Conservation (phyloP, 2,329 filamentous ascomycete species). For the Xylariomycetidae sp. region DNA sequence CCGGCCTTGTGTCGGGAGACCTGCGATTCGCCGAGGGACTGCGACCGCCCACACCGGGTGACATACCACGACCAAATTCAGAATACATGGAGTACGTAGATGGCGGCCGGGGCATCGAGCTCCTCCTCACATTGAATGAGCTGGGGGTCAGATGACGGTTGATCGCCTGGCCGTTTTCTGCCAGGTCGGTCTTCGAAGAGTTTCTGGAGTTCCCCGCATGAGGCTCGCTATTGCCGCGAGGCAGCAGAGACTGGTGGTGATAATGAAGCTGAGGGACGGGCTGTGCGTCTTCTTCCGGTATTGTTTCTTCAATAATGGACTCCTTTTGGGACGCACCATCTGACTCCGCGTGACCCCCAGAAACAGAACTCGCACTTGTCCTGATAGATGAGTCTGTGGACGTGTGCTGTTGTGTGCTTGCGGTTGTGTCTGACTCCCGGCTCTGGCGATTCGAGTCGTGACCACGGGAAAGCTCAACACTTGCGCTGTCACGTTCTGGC, state of each 20-base stretch:
- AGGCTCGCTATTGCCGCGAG: constrained; percentile 36
- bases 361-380: constrained; percentile 52
- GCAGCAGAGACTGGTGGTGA: constrained; percentile 45
- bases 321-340: constrained; percentile 44
- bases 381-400: constrained; percentile 48
- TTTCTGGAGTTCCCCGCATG: constrained; percentile 35
- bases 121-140: constrained; percentile 47
- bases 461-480: constrained; percentile 13
- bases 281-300: constrained; percentile 33
- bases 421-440: constrained; percentile 46
- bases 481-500: constrained; percentile 13
- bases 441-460: constrained; percentile 39
- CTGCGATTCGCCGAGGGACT: constrained; percentile 46
- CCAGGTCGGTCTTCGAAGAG: constrained; percentile 45
- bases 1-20: constrained; percentile 48
- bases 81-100: constrained; percentile 73
- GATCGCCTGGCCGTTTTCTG: constrained; percentile 43
- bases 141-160: constrained; percentile 59
- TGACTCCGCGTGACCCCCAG: constrained; percentile 40
- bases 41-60: constrained; percentile 41
- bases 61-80: constrained; percentile 62
- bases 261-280: constrained; percentile 56
- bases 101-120: constrained; percentile 59
- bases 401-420: constrained; percentile 42
- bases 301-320: constrained; percentile 41